A percentile compares a stretch with the other conserved stretches of the same genome.
phyloP scores from a whole-genome alignment of 2,329 filamentous ascomycete species.

The Penicillium sclerotigenum region DNA sequence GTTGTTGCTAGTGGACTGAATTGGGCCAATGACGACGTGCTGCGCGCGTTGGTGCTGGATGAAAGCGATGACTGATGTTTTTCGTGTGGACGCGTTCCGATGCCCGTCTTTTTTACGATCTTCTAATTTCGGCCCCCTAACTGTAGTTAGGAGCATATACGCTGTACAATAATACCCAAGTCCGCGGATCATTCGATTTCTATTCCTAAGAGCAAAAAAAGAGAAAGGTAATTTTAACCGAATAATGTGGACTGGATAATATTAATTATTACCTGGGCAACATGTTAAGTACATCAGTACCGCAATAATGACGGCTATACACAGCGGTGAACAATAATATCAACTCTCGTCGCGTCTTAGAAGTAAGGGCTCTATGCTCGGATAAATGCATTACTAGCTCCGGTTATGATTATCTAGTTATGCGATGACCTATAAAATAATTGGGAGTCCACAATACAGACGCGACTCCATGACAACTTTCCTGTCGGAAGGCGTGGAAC shows the following conservation, averaged over 20 bases:
- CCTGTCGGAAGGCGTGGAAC: constrained; percentile 6
- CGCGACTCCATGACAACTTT: constrained; percentile 18
- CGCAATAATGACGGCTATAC: background rate
- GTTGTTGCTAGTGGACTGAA: constrained; percentile 79
- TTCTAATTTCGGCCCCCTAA: background rate
- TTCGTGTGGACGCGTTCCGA: background rate
- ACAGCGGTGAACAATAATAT: background rate
- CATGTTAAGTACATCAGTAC: background rate
- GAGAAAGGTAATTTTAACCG: background rate
- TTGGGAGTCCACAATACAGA: background rate
- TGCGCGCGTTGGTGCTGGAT: constrained; percentile 70
- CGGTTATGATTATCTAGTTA: background rate
- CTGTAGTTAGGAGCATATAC: background rate
- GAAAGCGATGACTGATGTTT: constrained; percentile 53
- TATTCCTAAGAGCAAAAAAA: background rate
- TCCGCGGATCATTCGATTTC: background rate
- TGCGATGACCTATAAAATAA: background rate
- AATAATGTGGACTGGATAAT: background rate
- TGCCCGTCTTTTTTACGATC: background rate
- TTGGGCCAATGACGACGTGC: constrained; percentile 67
- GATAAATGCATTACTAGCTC: background rate
- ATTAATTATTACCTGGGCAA: background rate
- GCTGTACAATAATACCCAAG: background rate
- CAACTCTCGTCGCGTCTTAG: background rate
- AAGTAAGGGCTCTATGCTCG: background rate